Conservation (phyloP, 768 basidiomycete species). For the Lactarius sanguifluus region DNA sequence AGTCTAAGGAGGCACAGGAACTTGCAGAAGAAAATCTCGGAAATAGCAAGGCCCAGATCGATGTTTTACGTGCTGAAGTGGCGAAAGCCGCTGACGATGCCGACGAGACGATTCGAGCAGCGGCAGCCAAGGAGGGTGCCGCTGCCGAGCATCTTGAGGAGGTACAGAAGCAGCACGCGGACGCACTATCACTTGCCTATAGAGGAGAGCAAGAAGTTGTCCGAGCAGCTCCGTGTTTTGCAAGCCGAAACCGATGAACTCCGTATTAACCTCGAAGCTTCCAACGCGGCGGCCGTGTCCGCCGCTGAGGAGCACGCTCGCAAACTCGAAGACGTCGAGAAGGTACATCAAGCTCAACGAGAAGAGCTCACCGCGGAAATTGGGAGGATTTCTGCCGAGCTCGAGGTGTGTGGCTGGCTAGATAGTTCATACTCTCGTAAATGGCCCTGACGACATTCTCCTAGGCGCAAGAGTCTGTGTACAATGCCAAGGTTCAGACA, state of each 20-base stretch:
- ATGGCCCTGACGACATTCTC: conserved; percentile 12
- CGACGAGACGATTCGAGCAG: conserved; percentile 49
- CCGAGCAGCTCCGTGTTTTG: conserved; percentile 24
- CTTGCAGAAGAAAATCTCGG: conserved; percentile 57
- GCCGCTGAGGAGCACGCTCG: conserved; percentile 48
- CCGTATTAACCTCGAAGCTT: conserved; percentile 46
- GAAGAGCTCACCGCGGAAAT: conserved; percentile 56
- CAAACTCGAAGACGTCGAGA: conserved; percentile 54
- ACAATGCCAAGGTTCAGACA: conserved; percentile 61
- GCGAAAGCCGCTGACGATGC: conserved; percentile 47
- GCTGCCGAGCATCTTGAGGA: conserved; percentile 42
- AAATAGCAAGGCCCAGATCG: conserved; percentile 46
- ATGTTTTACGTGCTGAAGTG: conserved; percentile 55
- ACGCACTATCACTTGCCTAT: conserved; percentile 46
- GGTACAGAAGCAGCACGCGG: conserved; percentile 44
- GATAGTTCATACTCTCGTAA: background rate
- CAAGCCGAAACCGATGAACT: conserved; percentile 46
- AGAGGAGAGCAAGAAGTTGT: conserved; percentile 37
- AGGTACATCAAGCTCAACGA: conserved; percentile 48
- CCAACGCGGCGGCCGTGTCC: conserved; percentile 45
- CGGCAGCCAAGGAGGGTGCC: conserved; percentile 49
- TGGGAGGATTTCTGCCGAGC: conserved; percentile 54
- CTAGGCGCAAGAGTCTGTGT: conserved; percentile 69
- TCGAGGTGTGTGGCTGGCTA: conserved; percentile 52
- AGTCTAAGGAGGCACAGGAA: conserved; percentile 71